Base-by-base conservation (phyloP, 1,139 yeast genomes). In the Blastobotrys elegans region DNA sequence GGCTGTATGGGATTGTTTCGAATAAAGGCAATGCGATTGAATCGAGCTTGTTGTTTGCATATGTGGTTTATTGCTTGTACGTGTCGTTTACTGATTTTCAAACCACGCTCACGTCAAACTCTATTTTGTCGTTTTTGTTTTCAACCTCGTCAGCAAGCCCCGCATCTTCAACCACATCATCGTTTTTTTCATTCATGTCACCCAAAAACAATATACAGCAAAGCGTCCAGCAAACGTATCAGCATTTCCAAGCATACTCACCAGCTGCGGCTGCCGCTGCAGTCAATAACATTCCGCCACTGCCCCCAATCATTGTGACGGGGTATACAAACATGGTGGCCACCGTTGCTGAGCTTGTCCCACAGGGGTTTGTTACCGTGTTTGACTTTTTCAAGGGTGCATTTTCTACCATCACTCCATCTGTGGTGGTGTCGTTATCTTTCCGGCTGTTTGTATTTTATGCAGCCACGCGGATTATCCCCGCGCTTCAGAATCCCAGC, bases 391-490 rank as follows among this genome's bases (percentile, higher is more conserved):
- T 85, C 46, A 66, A 76, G 20, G 79, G 81, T 47, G 86, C 96
- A 1, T 71, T 80, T 26, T 80, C 80, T 48, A 85, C 90, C 32
- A 74, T 92, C 43, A 85, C 96, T 0, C 80, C 95, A 6, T 87
- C 96, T 2, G 82, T 92, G 21, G 70, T 88, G 35, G 74, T 89
- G 31, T 88, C 89, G 56, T 72, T 92, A 56, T 88, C 89, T 2
- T 90, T 86, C 62, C 76, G 98, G 58, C 79, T 92, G 22, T 76
- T 87, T 2, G 96, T 90, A 3, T 88, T 90, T 59, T 88, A 87
- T 61, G 89, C 96, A 1, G 97, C 97, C 4, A 86, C 97, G 14
- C 82, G 95, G 63, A 89, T 92, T 53, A 87, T 92, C 20, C 97
- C 98, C 1, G 61, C 61, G 2, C 48, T 62, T 33, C 60, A 54